Evolutionary conservation across 345 rosid species (phyloP).

Genomic region (Gossypium rotundifolium): DNA sequence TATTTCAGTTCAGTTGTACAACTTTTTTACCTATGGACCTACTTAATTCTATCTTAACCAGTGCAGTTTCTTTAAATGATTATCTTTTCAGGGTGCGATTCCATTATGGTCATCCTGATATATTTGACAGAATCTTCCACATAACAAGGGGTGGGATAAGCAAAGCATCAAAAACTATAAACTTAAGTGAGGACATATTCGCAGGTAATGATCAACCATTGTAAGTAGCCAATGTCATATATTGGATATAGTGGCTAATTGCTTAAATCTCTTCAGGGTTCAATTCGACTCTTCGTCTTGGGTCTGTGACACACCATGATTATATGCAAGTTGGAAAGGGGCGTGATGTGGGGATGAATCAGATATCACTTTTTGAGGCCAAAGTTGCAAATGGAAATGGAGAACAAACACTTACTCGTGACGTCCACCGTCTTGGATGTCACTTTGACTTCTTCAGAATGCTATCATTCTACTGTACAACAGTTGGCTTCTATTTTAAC

Average conservation of each 20-base stretch:
- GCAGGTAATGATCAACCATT: constrained; percentile 30
- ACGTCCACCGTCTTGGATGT: constrained; percentile 72
- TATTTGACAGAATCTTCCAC: constrained; percentile 86
- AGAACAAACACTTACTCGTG: constrained; percentile 85
- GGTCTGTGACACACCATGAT: constrained; percentile 84
- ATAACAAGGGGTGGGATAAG: constrained; percentile 88
- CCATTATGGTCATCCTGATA: constrained; percentile 96
- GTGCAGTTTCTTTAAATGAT: constrained; percentile 5
- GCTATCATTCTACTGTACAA: constrained; percentile 79
- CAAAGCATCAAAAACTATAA: constrained; percentile 85
- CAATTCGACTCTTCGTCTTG: constrained; percentile 84
- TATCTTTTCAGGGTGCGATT: constrained; percentile 45
- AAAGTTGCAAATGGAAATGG: constrained; percentile 89
- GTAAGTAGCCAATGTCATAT: background rate
- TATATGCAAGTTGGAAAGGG: constrained; percentile 97
- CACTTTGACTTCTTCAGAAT: constrained; percentile 89
- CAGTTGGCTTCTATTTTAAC: constrained; percentile 89
- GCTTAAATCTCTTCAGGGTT: constrained; percentile 41
- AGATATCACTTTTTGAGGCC: constrained; percentile 86
- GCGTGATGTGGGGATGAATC: constrained; percentile 88
- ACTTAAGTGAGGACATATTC: constrained; percentile 89
- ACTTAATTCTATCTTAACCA: background rate
- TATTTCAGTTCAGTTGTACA: background rate
- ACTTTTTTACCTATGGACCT: background rate
- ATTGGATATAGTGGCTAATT: background rate